Evolutionary conservation across 164 flowering plant species (phyloP).

Genomic region (Kingdonia uniflora): DNA sequence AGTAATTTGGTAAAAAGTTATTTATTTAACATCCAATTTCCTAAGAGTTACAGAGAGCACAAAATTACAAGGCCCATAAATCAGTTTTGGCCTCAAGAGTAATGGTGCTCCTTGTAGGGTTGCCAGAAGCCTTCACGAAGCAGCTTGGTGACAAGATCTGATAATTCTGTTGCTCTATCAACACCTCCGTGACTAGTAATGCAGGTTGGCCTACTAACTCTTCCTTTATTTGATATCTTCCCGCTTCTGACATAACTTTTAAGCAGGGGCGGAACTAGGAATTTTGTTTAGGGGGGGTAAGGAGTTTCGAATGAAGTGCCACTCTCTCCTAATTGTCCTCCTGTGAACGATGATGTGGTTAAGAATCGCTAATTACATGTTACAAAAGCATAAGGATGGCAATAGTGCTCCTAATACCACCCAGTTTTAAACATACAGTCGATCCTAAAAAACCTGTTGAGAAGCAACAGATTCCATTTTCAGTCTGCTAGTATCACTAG

Average conservation of each 20-base stretch:
- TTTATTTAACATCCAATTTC: not conserved
- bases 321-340: no score
- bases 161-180: slow-evolving; percentile 22
- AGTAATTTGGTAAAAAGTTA: not conserved
- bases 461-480: no score
- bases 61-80: slow-evolving; percentile 5
- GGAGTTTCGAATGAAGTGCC: no score
- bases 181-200: slow-evolving; percentile 11
- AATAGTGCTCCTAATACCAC: no score
- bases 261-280: no score
- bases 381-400: no score
- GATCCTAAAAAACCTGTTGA: no score
- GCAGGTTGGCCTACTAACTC: slow-evolving; percentile 10
- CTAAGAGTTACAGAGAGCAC: not conserved
- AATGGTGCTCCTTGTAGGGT: slow-evolving; percentile 4
- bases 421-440: no score
- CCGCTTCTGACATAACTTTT: slow-evolving; percentile 19
- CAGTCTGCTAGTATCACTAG: no score
- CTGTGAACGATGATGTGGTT: no score
- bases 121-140: slow-evolving; percentile 14
- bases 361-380: no score
- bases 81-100: not conserved
- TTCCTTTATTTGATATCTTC: slow-evolving; percentile 10
- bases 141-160: slow-evolving; percentile 17
- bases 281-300: no score